These are phyloP conservation scores for Huntiella abstrusa DNA, from an alignment of 2,329 filamentous ascomycete genomes.

Conservation along the genomic window DNA sequence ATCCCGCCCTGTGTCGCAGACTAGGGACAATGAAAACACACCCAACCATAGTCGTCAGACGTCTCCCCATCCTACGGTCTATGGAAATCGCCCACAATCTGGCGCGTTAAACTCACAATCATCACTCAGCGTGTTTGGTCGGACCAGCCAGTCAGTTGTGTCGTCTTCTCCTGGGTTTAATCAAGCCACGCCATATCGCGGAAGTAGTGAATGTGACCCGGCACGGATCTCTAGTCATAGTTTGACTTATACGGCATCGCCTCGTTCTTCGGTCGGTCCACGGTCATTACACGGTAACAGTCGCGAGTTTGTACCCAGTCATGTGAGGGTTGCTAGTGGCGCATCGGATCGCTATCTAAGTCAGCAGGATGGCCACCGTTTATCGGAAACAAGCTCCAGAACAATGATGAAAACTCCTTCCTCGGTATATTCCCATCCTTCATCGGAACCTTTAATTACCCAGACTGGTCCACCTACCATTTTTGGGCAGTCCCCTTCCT, in stretches of 20 bases:
- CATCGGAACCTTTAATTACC: too few relatives aligned
- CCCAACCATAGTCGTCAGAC: conserved; percentile 1
- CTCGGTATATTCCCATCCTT: too few relatives aligned
- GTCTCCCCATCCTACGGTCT: conserved; percentile 2
- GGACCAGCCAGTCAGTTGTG: not conserved
- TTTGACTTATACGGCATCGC: conserved; percentile 1
- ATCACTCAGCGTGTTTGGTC: not conserved
- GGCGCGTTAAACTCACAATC: conserved; percentile 3
- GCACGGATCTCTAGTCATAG: conserved; percentile 5
- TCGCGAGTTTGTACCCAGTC: not conserved
- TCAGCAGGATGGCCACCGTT: not conserved
- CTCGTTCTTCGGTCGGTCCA: conserved; percentile 1
- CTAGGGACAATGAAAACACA: not conserved
- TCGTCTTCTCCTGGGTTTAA: not conserved
- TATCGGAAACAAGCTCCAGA: not conserved
- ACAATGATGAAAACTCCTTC: not conserved
- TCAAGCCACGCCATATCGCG: not conserved
- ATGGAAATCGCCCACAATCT: conserved; percentile 2
- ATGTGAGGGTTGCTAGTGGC: conserved; percentile 1
- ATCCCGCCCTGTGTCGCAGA: not conserved
- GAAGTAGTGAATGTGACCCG: not conserved
- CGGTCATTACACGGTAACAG: conserved; percentile 1
- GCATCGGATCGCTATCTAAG: not conserved
- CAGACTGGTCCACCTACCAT: not conserved
- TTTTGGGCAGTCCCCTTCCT: not conserved